Base-by-base conservation (phyloP, 192 early-diverging fungal genomes). In the Linnemannia elongata region DNA sequence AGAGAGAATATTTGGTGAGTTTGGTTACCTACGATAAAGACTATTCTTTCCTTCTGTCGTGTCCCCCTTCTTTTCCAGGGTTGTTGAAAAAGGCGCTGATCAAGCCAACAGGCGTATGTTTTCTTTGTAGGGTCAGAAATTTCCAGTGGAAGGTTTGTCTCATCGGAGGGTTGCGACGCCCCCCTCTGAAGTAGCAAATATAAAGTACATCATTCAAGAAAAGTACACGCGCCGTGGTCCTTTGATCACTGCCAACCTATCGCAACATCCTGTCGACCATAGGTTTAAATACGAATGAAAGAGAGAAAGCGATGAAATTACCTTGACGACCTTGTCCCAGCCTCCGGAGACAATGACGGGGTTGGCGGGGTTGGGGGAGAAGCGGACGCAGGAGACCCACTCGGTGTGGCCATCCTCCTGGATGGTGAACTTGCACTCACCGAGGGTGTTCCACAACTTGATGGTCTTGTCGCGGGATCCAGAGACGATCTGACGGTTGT, bases 271-370 rank as follows among this genome's bases (percentile, higher is more conserved):
- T 57, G 55, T 66, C 15, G 30, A 4, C 13, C 13, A 12, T 12
- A 39, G 38, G n/a, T 5, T 5, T 7, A 27, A n/a, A 24, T 1
- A 9, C 33, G 30, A 8, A 55, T 10, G 27, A n/a, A 68, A 45
- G 69, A 77, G 27, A 57, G 27, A 63, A n/a, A 18, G 42, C 30
- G 17, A 60, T 60, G 41, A 15, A 63, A 24, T 79, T 94, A 98
- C 97, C 98, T 99, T 99, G 92, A 99, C 98, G 87, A 98, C 92
- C 95, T 99, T 99, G 94, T 99, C 98, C 98, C 98, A 99, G 88
- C 98, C 97, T 90, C 95, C 93, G 75, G 97, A 98, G 66, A 99
- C 97, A 87, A 99, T 96, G 92, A 99, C 94, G 84, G 98, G 97
- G 94, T 97, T 99, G 79, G 92, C 93, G 81, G 97, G 96, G 96